Base-by-base conservation (phyloP, 352 stramenopile genomes). In the Saprolegnia parasitica region DNA sequence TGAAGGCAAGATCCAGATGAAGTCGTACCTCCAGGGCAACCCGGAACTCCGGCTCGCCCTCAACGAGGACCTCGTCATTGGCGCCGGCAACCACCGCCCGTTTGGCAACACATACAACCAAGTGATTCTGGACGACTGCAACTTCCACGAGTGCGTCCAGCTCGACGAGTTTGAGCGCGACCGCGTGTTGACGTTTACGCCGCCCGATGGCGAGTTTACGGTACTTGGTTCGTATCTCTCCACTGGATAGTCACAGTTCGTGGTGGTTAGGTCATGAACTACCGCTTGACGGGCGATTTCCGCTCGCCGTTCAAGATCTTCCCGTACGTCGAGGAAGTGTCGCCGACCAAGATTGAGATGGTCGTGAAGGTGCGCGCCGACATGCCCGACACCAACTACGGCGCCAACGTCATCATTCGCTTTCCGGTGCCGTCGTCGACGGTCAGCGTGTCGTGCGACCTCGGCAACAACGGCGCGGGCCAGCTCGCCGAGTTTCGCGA, bases 111-210 rank as follows among this genome's bases (percentile, higher is more conserved):
- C 84, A 54, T 98, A 98, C 74, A 91, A 89, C 70, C 83, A 95
- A 21, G 90, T 98, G 18, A 87, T 97, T 67, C 77, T 99, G 26
- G 96, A 99, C 76, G 97, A 99, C 73, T 98, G 96, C 73, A 99
- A 98, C 78, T 99, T 99, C 79, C 96, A 99, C 83, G 96, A 99
- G 76, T 99, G 96, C 79, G 96, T 99, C 52, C 96, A 98, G 71
- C 80, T 99, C 40, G 90, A 97, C 64, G 94, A 99, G 74, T 98
- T 98, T 74, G 93, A 98, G 73, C 76, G 78, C 52, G 82, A 90
- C 73, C 88, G 89, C 54, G 84, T 94, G 72, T 78, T 97, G 29
- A 89, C 88, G 63, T 96, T 97, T 75, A 83, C 91, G 72, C 87
- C 84, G 16, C 86, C 86, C 0, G 83, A 91, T 50, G 84, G 84